These are phyloP conservation scores for Schizosaccharomyces versatilis DNA, from an alignment of 1,139 yeast genomes.

Conservation along the genomic window DNA sequence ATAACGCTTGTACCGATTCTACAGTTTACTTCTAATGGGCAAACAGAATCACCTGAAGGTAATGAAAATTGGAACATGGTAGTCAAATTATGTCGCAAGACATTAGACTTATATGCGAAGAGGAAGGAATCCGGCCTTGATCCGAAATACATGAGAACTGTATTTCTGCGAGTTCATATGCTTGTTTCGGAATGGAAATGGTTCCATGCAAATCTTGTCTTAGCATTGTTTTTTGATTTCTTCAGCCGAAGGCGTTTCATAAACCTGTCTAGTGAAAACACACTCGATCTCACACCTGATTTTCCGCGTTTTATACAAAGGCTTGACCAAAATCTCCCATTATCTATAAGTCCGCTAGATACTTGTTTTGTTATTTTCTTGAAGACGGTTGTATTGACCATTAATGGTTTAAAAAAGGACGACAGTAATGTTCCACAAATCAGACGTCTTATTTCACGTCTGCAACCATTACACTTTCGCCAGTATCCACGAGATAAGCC, in stretches of 20 bases:
- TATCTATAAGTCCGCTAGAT: slow-evolving; percentile 12
- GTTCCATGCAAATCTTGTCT: slow-evolving; percentile 11
- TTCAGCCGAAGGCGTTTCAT: slow-evolving; percentile 12
- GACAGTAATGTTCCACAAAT: slow-evolving; percentile 7
- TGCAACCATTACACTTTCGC: slow-evolving; percentile 14
- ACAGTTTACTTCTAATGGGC: background rate
- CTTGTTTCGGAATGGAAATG: slow-evolving; percentile 13
- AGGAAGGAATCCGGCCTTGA: slow-evolving; percentile 4
- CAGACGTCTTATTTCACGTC: slow-evolving; percentile 12
- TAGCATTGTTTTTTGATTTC: slow-evolving; percentile 12
- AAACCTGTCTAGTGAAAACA: slow-evolving; percentile 9
- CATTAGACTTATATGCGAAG: background rate
- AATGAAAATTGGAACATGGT: background rate
- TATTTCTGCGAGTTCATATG: slow-evolving; percentile 13
- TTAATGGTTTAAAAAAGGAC: slow-evolving; percentile 6
- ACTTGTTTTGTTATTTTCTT: slow-evolving; percentile 14
- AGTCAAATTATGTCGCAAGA: background rate
- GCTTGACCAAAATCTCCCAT: slow-evolving; percentile 5
- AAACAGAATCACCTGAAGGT: background rate
- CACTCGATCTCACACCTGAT: slow-evolving; percentile 7
- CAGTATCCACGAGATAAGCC: slow-evolving; percentile 12
- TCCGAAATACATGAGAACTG: slow-evolving; percentile 11
- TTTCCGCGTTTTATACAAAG: slow-evolving; percentile 13
- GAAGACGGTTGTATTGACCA: slow-evolving; percentile 7
- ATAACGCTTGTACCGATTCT: slow-evolving; percentile 1